These are phyloP conservation scores for Calycina marina DNA, from an alignment of 2,329 filamentous ascomycete species.

Conservation along the genomic window DNA sequence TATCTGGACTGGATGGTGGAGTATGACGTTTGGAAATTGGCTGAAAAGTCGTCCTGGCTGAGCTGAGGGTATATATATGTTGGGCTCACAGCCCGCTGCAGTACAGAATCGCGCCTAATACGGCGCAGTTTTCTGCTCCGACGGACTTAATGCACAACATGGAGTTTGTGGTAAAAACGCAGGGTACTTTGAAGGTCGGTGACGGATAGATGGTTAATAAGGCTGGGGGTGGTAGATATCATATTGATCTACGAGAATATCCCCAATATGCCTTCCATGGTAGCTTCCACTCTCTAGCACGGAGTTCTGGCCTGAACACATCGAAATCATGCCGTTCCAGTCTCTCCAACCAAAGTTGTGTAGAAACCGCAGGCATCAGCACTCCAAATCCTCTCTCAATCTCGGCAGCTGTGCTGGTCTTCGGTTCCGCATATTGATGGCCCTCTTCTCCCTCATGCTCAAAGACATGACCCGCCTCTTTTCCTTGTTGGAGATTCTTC, in stretches of 20 bases:
- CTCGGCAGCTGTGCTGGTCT: slow-evolving; percentile 31
- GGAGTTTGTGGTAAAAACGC: no score
- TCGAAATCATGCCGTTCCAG: slow-evolving; percentile 78
- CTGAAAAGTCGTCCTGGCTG: no score
- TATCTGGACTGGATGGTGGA: neutral
- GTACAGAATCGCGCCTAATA: no score
- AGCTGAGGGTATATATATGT: no score
- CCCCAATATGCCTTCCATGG: slow-evolving; percentile 62
- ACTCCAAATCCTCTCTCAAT: slow-evolving; percentile 61
- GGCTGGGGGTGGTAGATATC: no score
- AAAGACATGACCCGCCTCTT: slow-evolving; percentile 70
- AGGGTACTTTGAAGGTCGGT: no score
- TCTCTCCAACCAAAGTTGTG: slow-evolving; percentile 61
- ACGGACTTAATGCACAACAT: no score
- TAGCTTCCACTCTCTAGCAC: slow-evolving; percentile 64
- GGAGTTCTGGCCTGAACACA: slow-evolving; percentile 49
- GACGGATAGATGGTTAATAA: no score
- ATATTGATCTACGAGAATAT: slow-evolving; percentile 37
- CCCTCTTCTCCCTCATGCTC: slow-evolving; percentile 74
- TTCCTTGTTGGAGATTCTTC: slow-evolving; percentile 57
- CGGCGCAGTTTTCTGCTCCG: no score
- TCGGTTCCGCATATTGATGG: slow-evolving; percentile 31
- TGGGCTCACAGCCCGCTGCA: no score
- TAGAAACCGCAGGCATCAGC: slow-evolving; percentile 65
- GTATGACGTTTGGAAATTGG: neutral